Base-by-base conservation (phyloP, 2,329 filamentous ascomycete genomes). In the Elsinoe australis region DNA sequence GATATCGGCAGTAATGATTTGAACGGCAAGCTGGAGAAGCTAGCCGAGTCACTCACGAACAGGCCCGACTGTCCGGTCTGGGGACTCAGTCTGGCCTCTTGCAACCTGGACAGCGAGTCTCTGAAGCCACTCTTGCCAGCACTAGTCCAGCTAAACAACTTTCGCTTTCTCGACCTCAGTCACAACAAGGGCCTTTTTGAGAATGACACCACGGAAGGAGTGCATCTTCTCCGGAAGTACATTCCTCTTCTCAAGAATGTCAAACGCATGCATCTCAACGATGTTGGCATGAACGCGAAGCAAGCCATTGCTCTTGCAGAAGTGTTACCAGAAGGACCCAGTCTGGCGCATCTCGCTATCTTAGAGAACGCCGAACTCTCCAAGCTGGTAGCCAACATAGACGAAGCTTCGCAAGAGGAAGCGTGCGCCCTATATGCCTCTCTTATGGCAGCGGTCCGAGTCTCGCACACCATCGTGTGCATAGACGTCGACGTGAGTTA, bases 361-460 rank as follows among this genome's bases (percentile, higher is more conserved):
- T 69, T 94, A 31, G 85, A 92, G 55, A 98, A 98, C 58, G 74
- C 80, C 0, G 75, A 80, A 52, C 70, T 95, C 3, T 71, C 77
- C 17, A 76, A 76, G 38, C 74, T 95, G 18, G 83, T 87, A 4
- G 76, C 80, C 52, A 85, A 87, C 0, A 84, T 75, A 44, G 85
- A 86, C 4, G 87, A 92, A 57, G 81, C 81, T 49, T 76, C 74
- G 1, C 87, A 95, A 64, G 90, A 96, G 66, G 90, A 96, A 66
- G 90, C 92, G 1, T 95, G 87, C 58, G 92, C 92, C 1, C 68
- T 96, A 5, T 96, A 94, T 62, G 88, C 92, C 1, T 95, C 89
- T 1, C 74, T 96, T 15, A 83, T 95, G 69, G 85, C 88, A 4
- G 90, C 90, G 0, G 83, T 87, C 1, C 80, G 89, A 47, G 78